Evolutionary conservation across 192 early-diverging fungal species (phyloP), one percentile per base, ranked within the genome.

Genomic region (Haplosporangium gracile): DNA sequence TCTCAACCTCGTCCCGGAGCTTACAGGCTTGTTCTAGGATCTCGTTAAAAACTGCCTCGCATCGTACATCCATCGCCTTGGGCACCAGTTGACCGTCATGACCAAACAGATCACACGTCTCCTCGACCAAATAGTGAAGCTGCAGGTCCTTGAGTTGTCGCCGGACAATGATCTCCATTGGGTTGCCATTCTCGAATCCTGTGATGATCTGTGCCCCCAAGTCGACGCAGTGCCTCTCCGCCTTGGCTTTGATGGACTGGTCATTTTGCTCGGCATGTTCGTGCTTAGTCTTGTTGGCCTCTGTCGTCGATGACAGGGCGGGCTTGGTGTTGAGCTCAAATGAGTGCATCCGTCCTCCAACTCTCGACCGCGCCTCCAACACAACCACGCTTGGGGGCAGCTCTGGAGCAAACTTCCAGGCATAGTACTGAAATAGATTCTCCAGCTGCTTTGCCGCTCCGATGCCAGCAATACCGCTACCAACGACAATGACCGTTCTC

Each of bases 301-400:
- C 13, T 74, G 36, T 60, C 68, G 51, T 53, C 20, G 39, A 16
- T 47, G 69, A 36, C 32, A 34, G 55, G 22, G 76, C 1, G 11
- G 60, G 26, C 60, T 74, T 40, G 18, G 77, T 74, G 77, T 63
- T 42, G 24, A 92, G 86, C 26, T 90, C 88, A 79, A 87, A 76
- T 0, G 91, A 90, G 68, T 91, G 89, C 60, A 92, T 82, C 10
- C 90, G 76, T 9, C 91, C 91, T 13, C 91, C 91, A 3, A 92
- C 71, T 43, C 91, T 68, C 34, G 89, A 76, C 15, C 90, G 81
- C 1, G 78, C 90, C 60, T 92, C 91, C 32, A 91, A 77, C 13
- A 92, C 40, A 40, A 87, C 63, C 1, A 92, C 88, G 15, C 79
- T 82, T 13, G 90, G 90, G 11, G 75, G 81, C 5, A 74, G 26